Evolutionary conservation across 1,139 yeast genomes (phyloP), one percentile per base, ranked within the genome.

Genomic region (Yamadazyma sp.): DNA sequence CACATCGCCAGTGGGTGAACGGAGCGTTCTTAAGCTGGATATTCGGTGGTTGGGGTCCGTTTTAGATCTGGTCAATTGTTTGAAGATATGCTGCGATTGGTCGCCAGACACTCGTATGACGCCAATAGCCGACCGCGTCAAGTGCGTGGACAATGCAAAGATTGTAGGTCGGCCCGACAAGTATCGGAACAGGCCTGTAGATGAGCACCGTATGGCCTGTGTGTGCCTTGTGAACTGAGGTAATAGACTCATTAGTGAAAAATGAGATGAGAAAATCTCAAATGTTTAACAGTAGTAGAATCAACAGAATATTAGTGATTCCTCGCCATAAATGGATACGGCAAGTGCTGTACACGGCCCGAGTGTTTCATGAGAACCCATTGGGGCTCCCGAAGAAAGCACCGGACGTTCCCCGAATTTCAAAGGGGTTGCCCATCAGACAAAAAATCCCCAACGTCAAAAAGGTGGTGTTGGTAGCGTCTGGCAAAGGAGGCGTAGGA

Each of bases 111-210:
- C 66, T 42, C 98, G 66, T 7, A 92, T 73, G 1, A 92, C 89
- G 0, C 92, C 96, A 22, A 92, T 82, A 1, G 97, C 98, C 0
- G 97, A 76, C 45, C 84, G 73, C 0, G 90, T 82, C 0, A 85
- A 77, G 11, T 85, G 81, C 0, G 97, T 90, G 0, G 97, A 88
- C 16, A 90, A 64, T 0, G 98, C 97, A 66, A 83, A 92, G 4
- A 92, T 82, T 0, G 98, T 92, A 20, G 92, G 82, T 6, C 33
- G 25, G 9, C 14, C 14, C 7, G 7, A 6, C 25, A 23, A 7
- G 4, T 11, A 11, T n/a, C n/a, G n/a, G n/a, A n/a, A n/a, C n/a
- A n/a, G n/a, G n/a, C n/a, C n/a, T n/a, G n/a, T n/a, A n/a, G n/a
- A 18, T 18, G 8, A 18, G 21, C 21, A 18, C 21, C 21, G 5